Base-by-base conservation (phyloP, 129 eudicot species). In the Helichrysum umbraculigerum region DNA sequence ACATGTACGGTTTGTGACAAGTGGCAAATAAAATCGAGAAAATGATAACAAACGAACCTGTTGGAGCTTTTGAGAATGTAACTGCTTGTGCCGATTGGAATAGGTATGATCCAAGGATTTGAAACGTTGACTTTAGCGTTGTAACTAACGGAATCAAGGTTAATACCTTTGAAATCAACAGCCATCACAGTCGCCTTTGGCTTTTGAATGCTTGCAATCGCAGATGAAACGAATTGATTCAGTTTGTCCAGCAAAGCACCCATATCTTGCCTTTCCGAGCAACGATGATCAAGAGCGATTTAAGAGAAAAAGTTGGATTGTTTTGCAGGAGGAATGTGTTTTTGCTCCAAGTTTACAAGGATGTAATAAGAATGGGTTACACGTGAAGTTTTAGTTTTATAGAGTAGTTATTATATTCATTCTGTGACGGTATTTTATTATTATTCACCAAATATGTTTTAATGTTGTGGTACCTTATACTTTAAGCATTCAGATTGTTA, bases 61-160 rank as follows among this genome's bases (percentile, higher is more conserved):
- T 71, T 79, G 39, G 57, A 62, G 37, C 79, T 77, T 82, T 82
- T 82, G 72, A 82, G 78, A 62, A 60, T n/a, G 60, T 82, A 82
- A 66, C 51, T 67, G 76, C 68, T 44, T 68, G 73, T 74, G 19
- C 86, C 79, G 10, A 82, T 72, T 11, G 82, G 82, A 66, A 82
- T 67, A 1, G 86, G 44, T 0, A 54, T 7, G 68, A 73, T 42
- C 65, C 73, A 69, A 71, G 86, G 86, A 50, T 82, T 82, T 8
- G 66, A 54, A 39, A 82, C 79, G 28, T 74, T 78, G 59, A 82
- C 82, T 52, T 82, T 78, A 12, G 82, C 75, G 42, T 15, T 34
- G 35, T 77, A 77, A 19, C 79, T 77, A 50, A 77, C 78, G 10
- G 57, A 52, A 35, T 21, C 66, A 28, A 44, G 28, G 47, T 51